phyloP scores from a whole-genome alignment of 495 filamentous ascomycete genomes.

The Amorphotheca resinae region DNA sequence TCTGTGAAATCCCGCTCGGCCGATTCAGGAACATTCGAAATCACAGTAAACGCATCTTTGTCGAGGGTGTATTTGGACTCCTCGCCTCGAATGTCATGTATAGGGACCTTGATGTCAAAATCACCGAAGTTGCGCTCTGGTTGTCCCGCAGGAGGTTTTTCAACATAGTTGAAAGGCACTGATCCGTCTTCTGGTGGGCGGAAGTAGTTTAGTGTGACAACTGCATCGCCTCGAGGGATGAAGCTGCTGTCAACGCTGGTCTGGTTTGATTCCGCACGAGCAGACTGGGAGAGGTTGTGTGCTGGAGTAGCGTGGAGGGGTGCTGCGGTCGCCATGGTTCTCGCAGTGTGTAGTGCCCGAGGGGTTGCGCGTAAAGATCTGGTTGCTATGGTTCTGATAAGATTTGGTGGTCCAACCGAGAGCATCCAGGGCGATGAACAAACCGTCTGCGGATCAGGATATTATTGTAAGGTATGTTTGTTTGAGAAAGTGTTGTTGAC shows the following conservation, averaged over 20 bases:
- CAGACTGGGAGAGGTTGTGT: conserved; percentile 19
- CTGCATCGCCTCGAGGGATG: conserved; percentile 56
- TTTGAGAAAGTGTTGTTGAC: too few relatives aligned
- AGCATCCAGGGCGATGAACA: too few relatives aligned
- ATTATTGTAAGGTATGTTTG: too few relatives aligned
- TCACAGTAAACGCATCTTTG: conserved; percentile 55
- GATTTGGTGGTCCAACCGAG: background rate
- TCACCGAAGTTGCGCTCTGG: conserved; percentile 49
- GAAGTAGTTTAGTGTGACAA: conserved; percentile 57
- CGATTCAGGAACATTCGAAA: conserved; percentile 36
- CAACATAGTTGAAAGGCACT: conserved; percentile 58
- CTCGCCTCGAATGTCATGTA: conserved; percentile 55
- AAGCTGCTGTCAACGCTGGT: conserved; percentile 1
- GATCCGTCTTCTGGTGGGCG: conserved; percentile 47
- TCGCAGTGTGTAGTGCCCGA: background rate
- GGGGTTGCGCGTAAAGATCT: background rate
- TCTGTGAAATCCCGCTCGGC: conserved; percentile 47
- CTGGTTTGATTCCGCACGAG: conserved; percentile 10
- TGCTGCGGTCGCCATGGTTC: conserved; percentile 19
- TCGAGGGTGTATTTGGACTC: conserved; percentile 55
- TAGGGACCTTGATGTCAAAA: conserved; percentile 29
- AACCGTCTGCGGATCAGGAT: too few relatives aligned
- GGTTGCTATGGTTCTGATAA: background rate
- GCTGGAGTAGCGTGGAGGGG: conserved; percentile 18
- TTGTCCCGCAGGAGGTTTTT: conserved; percentile 43